Base-by-base conservation (phyloP, 1,139 yeast genomes). In the Pichia sp. region DNA sequence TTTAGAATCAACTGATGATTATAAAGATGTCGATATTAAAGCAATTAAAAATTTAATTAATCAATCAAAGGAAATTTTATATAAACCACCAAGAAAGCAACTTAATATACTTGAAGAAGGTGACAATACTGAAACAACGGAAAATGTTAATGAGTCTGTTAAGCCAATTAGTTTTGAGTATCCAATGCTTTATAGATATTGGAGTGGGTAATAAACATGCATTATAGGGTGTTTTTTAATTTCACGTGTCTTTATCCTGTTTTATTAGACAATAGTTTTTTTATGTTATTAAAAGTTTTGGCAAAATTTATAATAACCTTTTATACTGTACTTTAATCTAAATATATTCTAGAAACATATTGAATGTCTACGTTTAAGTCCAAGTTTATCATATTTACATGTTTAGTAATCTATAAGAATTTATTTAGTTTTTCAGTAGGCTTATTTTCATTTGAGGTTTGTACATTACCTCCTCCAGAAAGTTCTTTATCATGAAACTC, bases 181-280 rank as follows among this genome's bases (percentile, higher is more conserved):
- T 18, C 96, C 96, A 3, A 95, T 87, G 67, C 73, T 83, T 39
- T 90, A 88, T 69, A 87, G 91, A 67, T 86, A 88, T 60, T 90
- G 98, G 98, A 87, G 86, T 46, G 83, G 79, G 44, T 77, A 57
- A 61, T 33, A 10, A 19, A 18, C 27, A 36, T 18, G 14, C 14
- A 19, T 11, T 28, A 33, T 22, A 8, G 5, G 38, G 38, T 18
- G n/a, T 31, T 5, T 38, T n/a, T 28, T 22, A 34, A n/a, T 34
- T 11, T 36, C 8, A 7, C 11, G 19, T 18, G 18, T 11, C 22
- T 14, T 9, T 36, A 36, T 36, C 14, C 25, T 36, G 25, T 18
- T 19, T 11, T 19, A 10, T 19, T 36, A 36, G 41, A 14, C 5
- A 36, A 11, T 36, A 36, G 14, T 19, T 19, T 36, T 36, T 36